Evolutionary conservation across 2,329 filamentous ascomycete species (phyloP).

Genomic region (Stagonosporopsis tanaceti): DNA sequence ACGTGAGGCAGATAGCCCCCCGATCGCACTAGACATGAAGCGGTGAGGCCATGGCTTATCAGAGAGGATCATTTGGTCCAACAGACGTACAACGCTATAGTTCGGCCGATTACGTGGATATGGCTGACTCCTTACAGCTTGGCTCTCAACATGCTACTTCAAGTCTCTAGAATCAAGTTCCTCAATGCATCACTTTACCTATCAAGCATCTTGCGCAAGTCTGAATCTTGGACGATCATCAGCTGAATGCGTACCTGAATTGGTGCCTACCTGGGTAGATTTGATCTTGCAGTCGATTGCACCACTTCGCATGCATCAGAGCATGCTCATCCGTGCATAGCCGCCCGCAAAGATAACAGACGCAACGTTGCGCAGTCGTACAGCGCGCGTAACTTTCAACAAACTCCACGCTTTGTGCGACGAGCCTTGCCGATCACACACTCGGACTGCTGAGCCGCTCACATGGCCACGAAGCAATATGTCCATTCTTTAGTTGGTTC

Average conservation of each 20-base stretch:
- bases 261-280: background rate
- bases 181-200: background rate
- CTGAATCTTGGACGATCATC: background rate
- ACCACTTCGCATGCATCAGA: background rate
- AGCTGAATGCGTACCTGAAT: too few relatives aligned
- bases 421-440: background rate
- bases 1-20: slow-evolving; percentile 23
- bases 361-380: background rate
- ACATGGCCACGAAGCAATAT: background rate
- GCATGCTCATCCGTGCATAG: background rate
- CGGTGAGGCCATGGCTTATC: slow-evolving; percentile 6
- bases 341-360: too few relatives aligned
- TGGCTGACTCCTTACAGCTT: background rate
- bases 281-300: background rate
- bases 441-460: background rate
- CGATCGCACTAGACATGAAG: slow-evolving; percentile 28
- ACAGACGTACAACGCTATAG: slow-evolving; percentile 11
- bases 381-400: background rate
- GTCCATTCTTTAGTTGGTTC: background rate
- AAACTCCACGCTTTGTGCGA: slow-evolving; percentile 23
- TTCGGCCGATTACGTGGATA: slow-evolving; percentile 15
- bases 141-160: background rate
- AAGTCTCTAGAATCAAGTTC: background rate
- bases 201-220: background rate
- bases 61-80: background rate